Conservation (phyloP, 495 filamentous ascomycete genomes). For the Diplogelasinospora grovesii region DNA sequence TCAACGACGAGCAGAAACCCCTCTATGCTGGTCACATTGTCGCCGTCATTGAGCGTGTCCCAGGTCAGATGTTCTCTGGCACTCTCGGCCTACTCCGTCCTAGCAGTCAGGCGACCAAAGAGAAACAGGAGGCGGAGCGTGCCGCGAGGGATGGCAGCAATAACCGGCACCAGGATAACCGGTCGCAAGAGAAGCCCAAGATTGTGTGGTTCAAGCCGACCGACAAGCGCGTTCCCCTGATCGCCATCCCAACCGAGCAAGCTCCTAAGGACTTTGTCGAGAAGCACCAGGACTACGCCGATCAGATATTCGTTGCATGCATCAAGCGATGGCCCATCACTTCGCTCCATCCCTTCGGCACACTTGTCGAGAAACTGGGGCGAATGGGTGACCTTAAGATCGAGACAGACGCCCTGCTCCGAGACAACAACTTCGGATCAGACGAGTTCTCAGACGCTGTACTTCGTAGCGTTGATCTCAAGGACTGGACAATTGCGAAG, state of each 20-base stretch:
- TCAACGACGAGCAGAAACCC: conserved; percentile 96
- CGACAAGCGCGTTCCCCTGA: conserved; percentile 94
- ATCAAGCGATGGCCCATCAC: conserved; percentile 99
- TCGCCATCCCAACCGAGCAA: conserved; percentile 97
- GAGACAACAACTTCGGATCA: conserved; percentile 96
- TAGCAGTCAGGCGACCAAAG: conserved; percentile 98
- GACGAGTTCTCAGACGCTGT: conserved; percentile 98
- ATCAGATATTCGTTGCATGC: conserved; percentile 95
- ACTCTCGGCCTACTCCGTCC: conserved; percentile 88
- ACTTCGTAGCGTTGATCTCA: conserved; percentile 80
- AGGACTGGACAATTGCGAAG: conserved; percentile 79
- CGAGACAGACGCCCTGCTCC: conserved; percentile 92
- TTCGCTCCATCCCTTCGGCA: conserved; percentile 97
- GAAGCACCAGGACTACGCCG: conserved; percentile 94
- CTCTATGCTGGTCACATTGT: conserved; percentile 96
- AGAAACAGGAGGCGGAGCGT: conserved; percentile 97
- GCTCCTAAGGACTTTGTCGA: conserved; percentile 97
- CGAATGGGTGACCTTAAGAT: conserved; percentile 96
- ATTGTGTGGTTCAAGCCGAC: conserved; percentile 99
- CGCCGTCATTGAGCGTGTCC: conserved; percentile 92
- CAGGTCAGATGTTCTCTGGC: conserved; percentile 98
- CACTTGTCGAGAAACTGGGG: conserved; percentile 91
- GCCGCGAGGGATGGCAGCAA: conserved; percentile 77
- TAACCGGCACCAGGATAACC: conserved; percentile 65
- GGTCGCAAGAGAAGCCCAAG: conserved; percentile 95